phyloP scores from a whole-genome alignment of 352 stramenopile species.

The Phytophthora uliginosa region DNA sequence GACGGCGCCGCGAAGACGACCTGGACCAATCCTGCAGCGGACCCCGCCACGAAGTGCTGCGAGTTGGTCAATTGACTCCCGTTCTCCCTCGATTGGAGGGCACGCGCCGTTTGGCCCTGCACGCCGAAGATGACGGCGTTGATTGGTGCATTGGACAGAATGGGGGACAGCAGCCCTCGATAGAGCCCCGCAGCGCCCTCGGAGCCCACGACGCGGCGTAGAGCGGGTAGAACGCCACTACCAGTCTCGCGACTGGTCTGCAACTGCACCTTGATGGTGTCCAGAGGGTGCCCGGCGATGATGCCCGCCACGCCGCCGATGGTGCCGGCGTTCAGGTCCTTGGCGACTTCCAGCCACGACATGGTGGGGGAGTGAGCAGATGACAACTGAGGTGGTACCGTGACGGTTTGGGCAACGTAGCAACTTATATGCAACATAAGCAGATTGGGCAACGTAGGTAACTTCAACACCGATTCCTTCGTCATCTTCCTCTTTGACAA shows the following conservation, averaged over 20 bases:
- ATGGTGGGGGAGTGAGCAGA: conserved; percentile 33
- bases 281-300: conserved; percentile 82
- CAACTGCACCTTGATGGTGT: conserved; percentile 90
- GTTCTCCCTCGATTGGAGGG: conserved; percentile 38
- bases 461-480: not conserved
- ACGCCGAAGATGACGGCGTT: conserved; percentile 89
- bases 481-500: too few relatives aligned
- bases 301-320: conserved; percentile 84
- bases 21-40: conserved; percentile 72
- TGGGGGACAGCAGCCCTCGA: conserved; percentile 78
- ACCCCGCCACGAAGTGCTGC: conserved; percentile 72
- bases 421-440: not conserved
- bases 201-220: conserved; percentile 59
- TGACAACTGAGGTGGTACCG: conserved; percentile 5
- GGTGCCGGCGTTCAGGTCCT: conserved; percentile 88
- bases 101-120: conserved; percentile 65
- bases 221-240: conserved; percentile 53
- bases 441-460: not conserved
- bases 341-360: conserved; percentile 86
- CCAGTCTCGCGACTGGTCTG: conserved; percentile 59
- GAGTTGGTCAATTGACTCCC: conserved; percentile 31
- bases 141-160: conserved; percentile 88
- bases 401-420: not conserved
- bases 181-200: conserved; percentile 80
- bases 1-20: conserved; percentile 77